These are phyloP conservation scores for Platanus orientalis DNA, from an alignment of 164 flowering plant species.

Conservation along the genomic window DNA sequence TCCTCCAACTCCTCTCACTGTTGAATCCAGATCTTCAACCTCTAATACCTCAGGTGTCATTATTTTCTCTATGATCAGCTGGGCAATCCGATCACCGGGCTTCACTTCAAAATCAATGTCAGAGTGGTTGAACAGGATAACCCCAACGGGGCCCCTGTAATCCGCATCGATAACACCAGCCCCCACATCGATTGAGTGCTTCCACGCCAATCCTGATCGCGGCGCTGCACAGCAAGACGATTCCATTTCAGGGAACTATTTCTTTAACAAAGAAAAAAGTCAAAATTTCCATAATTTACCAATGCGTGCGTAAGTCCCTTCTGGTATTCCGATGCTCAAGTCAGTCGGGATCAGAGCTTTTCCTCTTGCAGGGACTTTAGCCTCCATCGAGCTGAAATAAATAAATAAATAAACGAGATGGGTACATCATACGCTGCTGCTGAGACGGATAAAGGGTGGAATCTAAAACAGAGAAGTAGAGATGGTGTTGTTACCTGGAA, in stretches of 20 bases:
- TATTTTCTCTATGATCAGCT: too few species aligned
- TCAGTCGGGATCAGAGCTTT: slow-evolving; percentile 75
- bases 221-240: slow-evolving; percentile 51
- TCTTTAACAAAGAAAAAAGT: slow-evolving; percentile 7
- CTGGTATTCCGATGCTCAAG: slow-evolving; percentile 65
- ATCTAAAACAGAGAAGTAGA: slow-evolving; percentile 48
- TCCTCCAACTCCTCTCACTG: too few species aligned
- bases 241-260: slow-evolving; percentile 2
- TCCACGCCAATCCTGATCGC: slow-evolving; percentile 84
- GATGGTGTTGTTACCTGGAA: too few species aligned
- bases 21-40: too few species aligned
- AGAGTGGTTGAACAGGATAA: too few species aligned
- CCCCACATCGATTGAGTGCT: slow-evolving; percentile 87
- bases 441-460: slow-evolving; percentile 45
- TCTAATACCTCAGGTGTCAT: too few species aligned
- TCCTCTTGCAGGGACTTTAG: slow-evolving; percentile 75
- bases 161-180: slow-evolving; percentile 95
- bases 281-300: too few species aligned
- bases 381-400: too few species aligned
- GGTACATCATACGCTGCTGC: too few species aligned
- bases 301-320: slow-evolving; percentile 80
- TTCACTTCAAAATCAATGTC: too few species aligned
- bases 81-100: too few species aligned
- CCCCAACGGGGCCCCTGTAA: slow-evolving; percentile 89
- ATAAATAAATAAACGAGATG: too few species aligned